These are phyloP conservation scores for Trichoderma asperellum DNA, from an alignment of 2,329 filamentous ascomycete genomes.

Conservation along the genomic window DNA sequence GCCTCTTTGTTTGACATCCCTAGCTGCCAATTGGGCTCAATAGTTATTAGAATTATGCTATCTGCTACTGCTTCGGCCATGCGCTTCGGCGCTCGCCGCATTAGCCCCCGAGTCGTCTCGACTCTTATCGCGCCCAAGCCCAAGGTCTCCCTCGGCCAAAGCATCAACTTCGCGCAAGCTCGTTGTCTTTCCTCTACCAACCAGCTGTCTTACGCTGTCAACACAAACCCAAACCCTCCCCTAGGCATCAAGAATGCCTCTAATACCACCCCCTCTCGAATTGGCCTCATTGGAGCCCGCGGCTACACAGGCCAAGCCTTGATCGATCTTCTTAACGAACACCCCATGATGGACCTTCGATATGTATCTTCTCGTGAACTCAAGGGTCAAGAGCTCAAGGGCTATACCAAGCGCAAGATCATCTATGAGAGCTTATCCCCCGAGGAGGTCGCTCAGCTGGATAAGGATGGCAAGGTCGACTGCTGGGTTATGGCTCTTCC, in stretches of 20 bases:
- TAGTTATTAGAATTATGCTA: conserved; percentile 43
- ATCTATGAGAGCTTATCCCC: conserved; percentile 88
- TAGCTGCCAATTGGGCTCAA: neutral
- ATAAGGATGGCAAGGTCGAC: conserved; percentile 64
- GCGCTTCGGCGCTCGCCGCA: conserved; percentile 49
- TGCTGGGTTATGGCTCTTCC: conserved; percentile 78
- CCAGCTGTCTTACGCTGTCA: conserved; percentile 31
- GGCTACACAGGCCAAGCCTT: conserved; percentile 94
- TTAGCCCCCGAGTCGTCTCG: conserved; percentile 8
- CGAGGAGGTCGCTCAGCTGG: conserved; percentile 85
- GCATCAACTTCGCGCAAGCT: no score
- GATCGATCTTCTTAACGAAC: conserved; percentile 82
- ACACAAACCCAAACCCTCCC: conserved; percentile 68
- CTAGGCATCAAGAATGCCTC: conserved; percentile 86
- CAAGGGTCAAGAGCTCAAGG: conserved; percentile 80
- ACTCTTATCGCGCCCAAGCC: conserved; percentile 15
- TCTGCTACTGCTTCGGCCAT: conserved; percentile 48
- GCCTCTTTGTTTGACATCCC: no score
- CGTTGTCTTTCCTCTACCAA: neutral
- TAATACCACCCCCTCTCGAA: conserved; percentile 75
- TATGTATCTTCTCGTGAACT: conserved; percentile 95
- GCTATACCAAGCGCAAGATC: conserved; percentile 89
- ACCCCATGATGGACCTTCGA: conserved; percentile 86
- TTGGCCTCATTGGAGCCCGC: conserved; percentile 87
- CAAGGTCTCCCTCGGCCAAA: conserved; percentile 1